A percentile compares a stretch with the other conserved stretches of the same genome.
Evolutionary conservation across 108 stramenopile species (phyloP).

Genomic region (Cyclostephanos tholiformis): DNA sequence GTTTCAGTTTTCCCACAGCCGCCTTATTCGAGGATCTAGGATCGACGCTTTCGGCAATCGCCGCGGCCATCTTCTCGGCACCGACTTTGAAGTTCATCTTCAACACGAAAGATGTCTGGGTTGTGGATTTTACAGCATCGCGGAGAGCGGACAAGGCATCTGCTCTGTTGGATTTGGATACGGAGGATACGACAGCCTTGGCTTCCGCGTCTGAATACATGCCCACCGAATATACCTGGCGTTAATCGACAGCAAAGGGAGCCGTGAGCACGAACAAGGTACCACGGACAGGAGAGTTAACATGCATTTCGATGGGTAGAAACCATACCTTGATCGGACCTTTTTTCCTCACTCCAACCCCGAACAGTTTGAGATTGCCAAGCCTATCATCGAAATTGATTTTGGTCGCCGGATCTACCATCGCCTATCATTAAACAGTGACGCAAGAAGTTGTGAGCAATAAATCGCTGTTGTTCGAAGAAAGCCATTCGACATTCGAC

Average conservation of each 20-base stretch:
- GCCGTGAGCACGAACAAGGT: background rate
- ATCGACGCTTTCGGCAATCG: slow-evolving; percentile 79
- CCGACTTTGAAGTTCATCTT: slow-evolving; percentile 89
- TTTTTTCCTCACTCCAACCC: slow-evolving; percentile 80
- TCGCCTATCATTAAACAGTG: slow-evolving; percentile 10
- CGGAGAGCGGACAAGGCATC: slow-evolving; percentile 60
- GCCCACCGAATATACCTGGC: slow-evolving; percentile 73
- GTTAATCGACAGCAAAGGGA: slow-evolving; percentile 13
- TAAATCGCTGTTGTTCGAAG: background rate
- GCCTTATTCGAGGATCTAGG: slow-evolving; percentile 61
- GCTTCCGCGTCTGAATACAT: slow-evolving; percentile 68
- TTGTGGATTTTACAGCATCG: slow-evolving; percentile 50
- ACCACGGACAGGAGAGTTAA: background rate
- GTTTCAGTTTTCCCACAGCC: slow-evolving; percentile 67
- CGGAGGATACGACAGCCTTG: slow-evolving; percentile 52
- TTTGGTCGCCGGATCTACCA: slow-evolving; percentile 73
- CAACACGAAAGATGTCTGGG: slow-evolving; percentile 62
- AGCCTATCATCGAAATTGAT: slow-evolving; percentile 57
- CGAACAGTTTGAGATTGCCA: slow-evolving; percentile 59
- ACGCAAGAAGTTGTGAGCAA: background rate
- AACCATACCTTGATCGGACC: slow-evolving; percentile 74
- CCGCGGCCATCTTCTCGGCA: slow-evolving; percentile 84
- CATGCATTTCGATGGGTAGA: slow-evolving; percentile 6
- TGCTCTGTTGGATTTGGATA: slow-evolving; percentile 49
- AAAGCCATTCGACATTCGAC: background rate